These are phyloP conservation scores for Ceratopteris richardii DNA, from an alignment of 75 land plant genomes.

Conservation along the genomic window DNA sequence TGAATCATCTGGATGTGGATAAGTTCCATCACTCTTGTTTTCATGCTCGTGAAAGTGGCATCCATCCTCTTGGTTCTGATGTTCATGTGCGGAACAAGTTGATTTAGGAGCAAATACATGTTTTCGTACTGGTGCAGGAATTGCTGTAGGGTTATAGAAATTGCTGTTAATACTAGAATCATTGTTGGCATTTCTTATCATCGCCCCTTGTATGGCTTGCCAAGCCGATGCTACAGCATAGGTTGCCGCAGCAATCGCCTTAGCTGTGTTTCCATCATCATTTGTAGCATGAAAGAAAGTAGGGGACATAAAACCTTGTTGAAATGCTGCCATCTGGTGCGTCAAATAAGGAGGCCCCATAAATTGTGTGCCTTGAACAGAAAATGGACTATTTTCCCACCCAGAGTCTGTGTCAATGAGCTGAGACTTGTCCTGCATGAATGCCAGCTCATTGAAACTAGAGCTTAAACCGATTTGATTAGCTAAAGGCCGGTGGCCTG, in stretches of 20 bases:
- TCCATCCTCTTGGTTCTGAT: no score
- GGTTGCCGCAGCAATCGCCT: background rate
- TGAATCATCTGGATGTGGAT: no score
- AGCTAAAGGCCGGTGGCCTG: no score
- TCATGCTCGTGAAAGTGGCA: no score
- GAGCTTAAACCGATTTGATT: no score
- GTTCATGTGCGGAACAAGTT: no score
- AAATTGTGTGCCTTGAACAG: background rate
- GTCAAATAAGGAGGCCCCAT: background rate
- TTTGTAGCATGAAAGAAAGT: background rate
- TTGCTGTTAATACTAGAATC: background rate
- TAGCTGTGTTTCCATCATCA: background rate
- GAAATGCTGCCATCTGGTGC: background rate
- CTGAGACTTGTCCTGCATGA: no score
- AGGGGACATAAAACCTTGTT: background rate
- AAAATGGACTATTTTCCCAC: no score
- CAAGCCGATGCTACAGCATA: constrained; percentile 3
- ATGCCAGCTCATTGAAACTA: no score
- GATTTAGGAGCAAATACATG: no score
- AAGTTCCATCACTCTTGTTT: no score
- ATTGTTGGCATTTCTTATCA: background rate
- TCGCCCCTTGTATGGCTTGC: constrained; percentile 1
- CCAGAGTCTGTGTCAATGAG: no score
- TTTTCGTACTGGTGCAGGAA: background rate
- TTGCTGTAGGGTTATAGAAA: background rate